Evolutionary conservation across 2,329 filamentous ascomycete species (phyloP).

Genomic region (Colletotrichum sp.): DNA sequence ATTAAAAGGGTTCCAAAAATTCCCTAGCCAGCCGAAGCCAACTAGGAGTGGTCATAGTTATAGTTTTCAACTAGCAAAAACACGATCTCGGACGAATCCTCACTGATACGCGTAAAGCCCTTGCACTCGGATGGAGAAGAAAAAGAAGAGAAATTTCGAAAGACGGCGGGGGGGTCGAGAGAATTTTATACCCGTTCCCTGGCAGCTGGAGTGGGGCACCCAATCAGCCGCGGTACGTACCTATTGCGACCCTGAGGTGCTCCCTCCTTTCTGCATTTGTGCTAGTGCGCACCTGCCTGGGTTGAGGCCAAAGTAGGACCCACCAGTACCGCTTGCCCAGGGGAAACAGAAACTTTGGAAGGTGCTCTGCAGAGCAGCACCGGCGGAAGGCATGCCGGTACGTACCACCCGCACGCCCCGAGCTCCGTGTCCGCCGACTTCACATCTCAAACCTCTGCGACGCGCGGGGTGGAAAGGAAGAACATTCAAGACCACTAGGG

Average conservation of each 20-base stretch:
- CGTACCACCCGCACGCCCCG: constrained; percentile 5
- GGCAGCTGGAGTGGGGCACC: background rate
- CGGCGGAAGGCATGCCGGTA: background rate
- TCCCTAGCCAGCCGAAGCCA: constrained; percentile 75
- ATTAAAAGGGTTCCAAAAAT: constrained; percentile 70
- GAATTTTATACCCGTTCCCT: constrained; percentile 15
- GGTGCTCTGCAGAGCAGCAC: background rate
- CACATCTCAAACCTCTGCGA: constrained; percentile 9
- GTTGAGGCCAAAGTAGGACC: background rate
- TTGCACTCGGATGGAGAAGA: constrained; percentile 67
- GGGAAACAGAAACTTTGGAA: background rate
- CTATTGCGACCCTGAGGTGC: background rate
- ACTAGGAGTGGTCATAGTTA: constrained; percentile 75
- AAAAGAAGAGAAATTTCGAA: constrained; percentile 39
- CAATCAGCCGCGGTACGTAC: constrained; percentile 5
- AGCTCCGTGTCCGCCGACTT: constrained; percentile 15
- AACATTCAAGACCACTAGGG: background rate
- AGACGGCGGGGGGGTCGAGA: background rate
- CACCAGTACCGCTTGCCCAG: background rate
- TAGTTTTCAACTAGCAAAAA: constrained; percentile 95
- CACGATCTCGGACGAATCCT: constrained; percentile 86
- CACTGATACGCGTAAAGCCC: constrained; percentile 85
- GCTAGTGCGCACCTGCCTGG: background rate
- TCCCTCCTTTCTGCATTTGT: background rate
- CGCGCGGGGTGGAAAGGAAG: background rate